phyloP scores from a whole-genome alignment of 176 grass and related monocot species.

The Carex littledalei region DNA sequence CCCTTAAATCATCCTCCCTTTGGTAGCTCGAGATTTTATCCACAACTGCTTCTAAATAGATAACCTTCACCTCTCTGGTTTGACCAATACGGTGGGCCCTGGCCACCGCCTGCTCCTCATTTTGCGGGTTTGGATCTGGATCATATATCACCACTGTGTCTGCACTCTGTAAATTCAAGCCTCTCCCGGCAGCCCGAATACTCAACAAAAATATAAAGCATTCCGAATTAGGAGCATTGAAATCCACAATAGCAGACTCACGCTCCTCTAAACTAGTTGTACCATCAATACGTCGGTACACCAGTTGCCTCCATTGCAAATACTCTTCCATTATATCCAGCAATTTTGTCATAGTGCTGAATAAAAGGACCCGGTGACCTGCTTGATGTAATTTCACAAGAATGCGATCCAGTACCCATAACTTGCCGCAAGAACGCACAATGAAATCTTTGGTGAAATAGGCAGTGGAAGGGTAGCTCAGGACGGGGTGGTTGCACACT shows the following conservation, averaged over 20 bases:
- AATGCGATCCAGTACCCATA: conserved; percentile 99
- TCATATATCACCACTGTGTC: conserved; percentile 99
- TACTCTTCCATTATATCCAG: conserved; percentile 98
- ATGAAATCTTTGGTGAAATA: conserved; percentile 75
- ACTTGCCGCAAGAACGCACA: conserved; percentile 92
- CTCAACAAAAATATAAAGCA: conserved; percentile 99
- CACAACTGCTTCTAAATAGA: conserved; percentile 96
- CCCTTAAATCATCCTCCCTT: conserved; percentile 98
- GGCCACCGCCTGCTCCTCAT: conserved; percentile 97
- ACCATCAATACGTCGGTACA: conserved; percentile 93
- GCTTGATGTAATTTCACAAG: conserved; percentile 87
- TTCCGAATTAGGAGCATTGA: conserved; percentile 86
- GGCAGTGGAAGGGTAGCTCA: conserved; percentile 77
- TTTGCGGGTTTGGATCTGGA: conserved; percentile 95
- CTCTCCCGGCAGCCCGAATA: conserved; percentile 96
- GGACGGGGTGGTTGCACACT: conserved; percentile 94
- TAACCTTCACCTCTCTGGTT: conserved; percentile 97
- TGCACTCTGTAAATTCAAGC: conserved; percentile 97
- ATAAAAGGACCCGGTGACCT: conserved; percentile 91
- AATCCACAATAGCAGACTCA: conserved; percentile 90
- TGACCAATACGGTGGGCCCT: conserved; percentile 99
- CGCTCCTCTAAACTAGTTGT: conserved; percentile 96
- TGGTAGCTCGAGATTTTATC: conserved; percentile 95
- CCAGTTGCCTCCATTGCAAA: conserved; percentile 77
- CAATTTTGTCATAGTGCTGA: conserved; percentile 99